Evolutionary conservation across 2,329 filamentous ascomycete species (phyloP).

Genomic region (Waltergamsia citrina): DNA sequence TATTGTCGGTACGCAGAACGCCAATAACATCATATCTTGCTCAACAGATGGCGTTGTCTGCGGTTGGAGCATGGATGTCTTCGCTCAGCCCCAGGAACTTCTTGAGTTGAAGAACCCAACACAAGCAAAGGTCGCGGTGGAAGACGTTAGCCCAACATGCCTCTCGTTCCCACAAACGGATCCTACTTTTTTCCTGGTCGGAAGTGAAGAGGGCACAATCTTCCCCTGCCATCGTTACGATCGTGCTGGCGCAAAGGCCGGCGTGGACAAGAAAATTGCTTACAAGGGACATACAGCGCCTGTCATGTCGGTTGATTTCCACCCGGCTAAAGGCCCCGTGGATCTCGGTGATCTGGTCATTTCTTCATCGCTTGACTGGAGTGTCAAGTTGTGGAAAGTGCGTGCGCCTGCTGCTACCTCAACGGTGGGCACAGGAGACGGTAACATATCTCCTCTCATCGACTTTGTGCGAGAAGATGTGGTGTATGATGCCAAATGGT

Average conservation of each 20-base stretch:
- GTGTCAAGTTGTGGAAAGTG: constrained; percentile 93
- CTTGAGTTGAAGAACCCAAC: constrained; percentile 79
- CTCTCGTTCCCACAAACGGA: constrained; percentile 93
- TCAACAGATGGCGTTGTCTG: constrained; percentile 96
- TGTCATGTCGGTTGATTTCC: constrained; percentile 93
- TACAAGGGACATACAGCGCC: constrained; percentile 89
- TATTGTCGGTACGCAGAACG: constrained; percentile 95
- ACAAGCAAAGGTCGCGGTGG: constrained; percentile 66
- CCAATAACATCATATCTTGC: constrained; percentile 95
- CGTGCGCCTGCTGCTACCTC: constrained; percentile 68
- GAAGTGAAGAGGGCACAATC: constrained; percentile 92
- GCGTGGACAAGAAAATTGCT: constrained; percentile 78
- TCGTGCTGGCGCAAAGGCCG: constrained; percentile 91
- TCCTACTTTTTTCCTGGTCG: constrained; percentile 94
- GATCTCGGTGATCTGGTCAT: constrained; percentile 92
- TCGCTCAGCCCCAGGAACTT: constrained; percentile 90
- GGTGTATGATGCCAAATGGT: constrained; percentile 95
- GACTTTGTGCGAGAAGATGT: constrained; percentile 93
- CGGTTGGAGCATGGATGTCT: constrained; percentile 96
- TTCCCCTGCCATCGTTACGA: constrained; percentile 97
- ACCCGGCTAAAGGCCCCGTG: constrained; percentile 82
- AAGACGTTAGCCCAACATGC: constrained; percentile 90
- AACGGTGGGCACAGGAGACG: constrained; percentile 43
- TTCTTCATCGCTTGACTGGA: constrained; percentile 92
- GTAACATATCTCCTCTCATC: constrained; percentile 62